Evolutionary conservation across 2,329 filamentous ascomycete species (phyloP), one percentile per base, ranked within the genome.

Genomic region (Botrytis fabae): DNA sequence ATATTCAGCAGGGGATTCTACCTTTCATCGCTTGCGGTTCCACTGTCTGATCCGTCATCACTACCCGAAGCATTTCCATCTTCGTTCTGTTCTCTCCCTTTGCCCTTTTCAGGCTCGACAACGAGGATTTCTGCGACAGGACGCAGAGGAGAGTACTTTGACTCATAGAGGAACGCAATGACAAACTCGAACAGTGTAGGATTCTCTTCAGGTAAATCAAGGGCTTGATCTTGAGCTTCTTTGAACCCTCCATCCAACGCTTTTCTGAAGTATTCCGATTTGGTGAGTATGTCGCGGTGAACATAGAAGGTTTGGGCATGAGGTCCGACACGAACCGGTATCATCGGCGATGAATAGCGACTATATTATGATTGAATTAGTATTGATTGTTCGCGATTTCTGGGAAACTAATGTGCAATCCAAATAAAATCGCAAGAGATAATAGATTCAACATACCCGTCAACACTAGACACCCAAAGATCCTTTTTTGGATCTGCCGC

Each of bases 131-230:
- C 81, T 4, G 84, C 81, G 48, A 82, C 80, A n/a, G 85, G 80
- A 74, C 80, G 83, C 72, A 86, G 84, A 51, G 85, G 85, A 5
- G 83, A 80, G 75, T 84, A 86, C 71, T 79, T 83, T 32, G 81
- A 83, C 75, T 87, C 85, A 75, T 86, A 87, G 20, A 87, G 79
- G 69, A 83, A 87, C n/a, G 85, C 84, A 51, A 88, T 80, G 60
- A 87, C 78, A 74, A 86, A 86, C 73, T 86, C 84, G 74, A 88
- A 87, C 64, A 86, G 83, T 71, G 83, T 82, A 4, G 86, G 85
- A 75, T 86, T 82, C 74, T 87, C 86, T 73, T 87, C 85, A 0
- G 85, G 85, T 1, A 88, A 79, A 76, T 85, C 82, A 69, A 88
- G 83, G 22, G 82, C 82, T 74, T 86, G 84, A 25, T 83, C 81